Evolutionary conservation across 2,329 filamentous ascomycete genomes (phyloP).

Genomic region (Teratosphaeria nubilosa): DNA sequence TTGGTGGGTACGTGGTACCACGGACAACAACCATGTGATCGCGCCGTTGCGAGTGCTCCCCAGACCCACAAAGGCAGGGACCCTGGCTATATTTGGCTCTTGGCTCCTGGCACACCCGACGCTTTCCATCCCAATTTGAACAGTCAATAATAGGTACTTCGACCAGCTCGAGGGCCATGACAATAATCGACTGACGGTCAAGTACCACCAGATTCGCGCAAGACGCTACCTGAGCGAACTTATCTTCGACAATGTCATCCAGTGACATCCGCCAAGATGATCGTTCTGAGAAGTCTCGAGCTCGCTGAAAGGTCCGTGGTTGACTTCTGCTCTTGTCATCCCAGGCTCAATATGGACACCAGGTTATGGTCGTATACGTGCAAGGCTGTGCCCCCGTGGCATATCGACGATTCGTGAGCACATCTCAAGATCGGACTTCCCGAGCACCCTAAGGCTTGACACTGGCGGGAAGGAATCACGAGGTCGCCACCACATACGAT

Average conservation of each 20-base stretch:
- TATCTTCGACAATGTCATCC: background rate
- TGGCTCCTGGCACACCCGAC: no score
- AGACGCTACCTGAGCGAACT: no score
- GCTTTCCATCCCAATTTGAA: no score
- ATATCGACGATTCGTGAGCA: background rate
- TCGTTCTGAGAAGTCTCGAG: no score
- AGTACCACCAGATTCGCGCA: no score
- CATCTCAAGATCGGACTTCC: background rate
- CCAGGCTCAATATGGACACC: background rate
- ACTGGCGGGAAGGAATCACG: background rate
- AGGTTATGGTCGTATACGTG: background rate
- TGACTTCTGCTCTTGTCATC: background rate
- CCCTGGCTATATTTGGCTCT: background rate
- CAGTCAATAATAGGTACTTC: no score
- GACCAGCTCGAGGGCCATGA: background rate
- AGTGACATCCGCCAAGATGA: background rate
- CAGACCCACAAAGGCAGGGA: background rate
- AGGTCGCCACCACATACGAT: background rate
- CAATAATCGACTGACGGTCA: no score
- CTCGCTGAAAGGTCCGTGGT: background rate
- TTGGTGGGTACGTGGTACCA: no score
- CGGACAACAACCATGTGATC: background rate
- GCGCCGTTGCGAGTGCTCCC: background rate
- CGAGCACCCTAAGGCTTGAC: background rate
- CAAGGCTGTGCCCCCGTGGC: no score